phyloP scores from a whole-genome alignment of 2,329 filamentous ascomycete genomes.

The Pseudogymnoascus sp. region DNA sequence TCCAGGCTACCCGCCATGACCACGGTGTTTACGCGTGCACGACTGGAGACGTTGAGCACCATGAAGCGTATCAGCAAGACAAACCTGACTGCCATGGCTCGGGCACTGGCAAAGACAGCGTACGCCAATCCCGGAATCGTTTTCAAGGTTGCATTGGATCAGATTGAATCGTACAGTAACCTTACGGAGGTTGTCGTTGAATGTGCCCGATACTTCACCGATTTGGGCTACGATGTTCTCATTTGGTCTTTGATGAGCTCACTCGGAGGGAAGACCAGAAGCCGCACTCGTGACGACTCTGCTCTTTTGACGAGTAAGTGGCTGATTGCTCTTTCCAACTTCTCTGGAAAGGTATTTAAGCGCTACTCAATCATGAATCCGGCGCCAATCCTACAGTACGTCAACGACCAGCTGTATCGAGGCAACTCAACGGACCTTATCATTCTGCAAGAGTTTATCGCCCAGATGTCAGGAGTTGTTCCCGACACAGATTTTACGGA shows the following conservation, averaged over 20 bases:
- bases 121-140: conserved; percentile 86
- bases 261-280: conserved; percentile 55
- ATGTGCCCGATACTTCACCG: conserved; percentile 88
- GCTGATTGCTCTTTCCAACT: conserved; percentile 83
- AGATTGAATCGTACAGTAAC: conserved; percentile 91
- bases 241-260: conserved; percentile 85
- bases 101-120: conserved; percentile 84
- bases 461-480: conserved; percentile 88
- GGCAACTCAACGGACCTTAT: conserved; percentile 88
- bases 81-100: conserved; percentile 79
- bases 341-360: conserved; percentile 83
- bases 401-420: conserved; percentile 71
- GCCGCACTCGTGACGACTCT: conserved; percentile 55
- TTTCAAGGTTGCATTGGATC: conserved; percentile 79
- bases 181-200: conserved; percentile 92
- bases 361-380: conserved; percentile 79
- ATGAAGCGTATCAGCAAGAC: conserved; percentile 86
- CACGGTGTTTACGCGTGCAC: conserved; percentile 68
- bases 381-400: conserved; percentile 80
- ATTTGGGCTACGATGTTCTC: conserved; percentile 85
- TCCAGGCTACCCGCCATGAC: conserved; percentile 73
- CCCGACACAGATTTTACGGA: conserved; percentile 85
- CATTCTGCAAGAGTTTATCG: conserved; percentile 82
- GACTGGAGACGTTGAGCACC: conserved; percentile 71
- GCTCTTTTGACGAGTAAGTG: conserved; percentile 77